Conservation (phyloP, 192 early-diverging fungal genomes). For the Entomortierella beljakovae region DNA sequence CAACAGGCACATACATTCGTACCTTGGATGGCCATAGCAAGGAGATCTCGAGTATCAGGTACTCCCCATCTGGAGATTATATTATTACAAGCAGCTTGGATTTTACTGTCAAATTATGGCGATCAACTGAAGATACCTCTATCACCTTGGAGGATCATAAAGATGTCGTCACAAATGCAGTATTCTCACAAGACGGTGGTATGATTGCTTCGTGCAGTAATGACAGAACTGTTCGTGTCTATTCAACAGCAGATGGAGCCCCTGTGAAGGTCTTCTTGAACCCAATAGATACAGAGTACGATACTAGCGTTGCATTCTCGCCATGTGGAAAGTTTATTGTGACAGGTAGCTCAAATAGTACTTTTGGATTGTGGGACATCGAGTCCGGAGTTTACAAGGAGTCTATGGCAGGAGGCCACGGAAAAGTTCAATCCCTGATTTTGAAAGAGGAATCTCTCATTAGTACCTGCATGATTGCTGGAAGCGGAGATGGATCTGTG, state of each 20-base stretch:
- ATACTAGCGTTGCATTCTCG: neutral
- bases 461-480: too few species aligned
- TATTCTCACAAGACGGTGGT: neutral
- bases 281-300: neutral
- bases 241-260: too few species aligned
- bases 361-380: neutral
- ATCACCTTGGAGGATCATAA: too few species aligned
- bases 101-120: too few species aligned
- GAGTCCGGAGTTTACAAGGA: neutral
- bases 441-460: too few species aligned
- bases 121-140: too few species aligned
- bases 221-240: neutral
- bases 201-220: neutral
- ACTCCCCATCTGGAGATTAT: too few species aligned
- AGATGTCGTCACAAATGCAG: too few species aligned
- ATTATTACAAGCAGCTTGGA: too few species aligned
- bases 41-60: neutral
- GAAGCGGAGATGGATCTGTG: too few species aligned
- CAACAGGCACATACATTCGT: too few species aligned
- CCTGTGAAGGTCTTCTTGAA: too few species aligned
- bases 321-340: neutral
- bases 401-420: neutral
- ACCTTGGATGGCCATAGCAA: neutral
- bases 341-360: neutral
- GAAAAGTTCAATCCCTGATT: neutral